A percentile compares a stretch with the other conserved stretches of the same genome.
These are phyloP conservation scores for Diaporthe longicolla DNA, from an alignment of 2,329 filamentous ascomycete genomes.

Conservation along the genomic window DNA sequence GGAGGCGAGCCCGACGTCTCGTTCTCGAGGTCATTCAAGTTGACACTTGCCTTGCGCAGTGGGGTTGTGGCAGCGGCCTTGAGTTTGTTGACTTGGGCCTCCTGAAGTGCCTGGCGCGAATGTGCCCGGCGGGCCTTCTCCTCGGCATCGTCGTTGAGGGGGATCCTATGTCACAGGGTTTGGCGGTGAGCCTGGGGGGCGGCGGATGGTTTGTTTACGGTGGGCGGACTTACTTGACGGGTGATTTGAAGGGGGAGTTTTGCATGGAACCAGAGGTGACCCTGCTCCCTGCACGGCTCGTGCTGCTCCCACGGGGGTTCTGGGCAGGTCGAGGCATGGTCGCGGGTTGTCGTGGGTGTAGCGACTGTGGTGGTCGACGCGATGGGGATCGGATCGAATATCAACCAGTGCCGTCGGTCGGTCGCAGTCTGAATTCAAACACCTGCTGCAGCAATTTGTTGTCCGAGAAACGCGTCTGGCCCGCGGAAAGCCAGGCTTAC, in stretches of 20 bases:
- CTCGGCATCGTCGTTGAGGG: constrained; percentile 93
- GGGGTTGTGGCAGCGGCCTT: constrained; percentile 80
- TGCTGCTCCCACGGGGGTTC: constrained; percentile 63
- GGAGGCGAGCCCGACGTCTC: constrained; percentile 69
- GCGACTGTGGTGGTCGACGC: constrained; percentile 41
- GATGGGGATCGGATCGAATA: constrained; percentile 36
- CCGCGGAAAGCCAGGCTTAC: not conserved
- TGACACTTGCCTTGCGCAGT: constrained; percentile 75
- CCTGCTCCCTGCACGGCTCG: constrained; percentile 53
- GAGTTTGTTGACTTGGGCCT: constrained; percentile 92
- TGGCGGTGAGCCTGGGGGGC: not conserved
- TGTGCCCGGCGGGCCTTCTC: constrained; percentile 92
- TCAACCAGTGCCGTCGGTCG: constrained; percentile 20
- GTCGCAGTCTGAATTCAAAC: constrained; percentile 34
- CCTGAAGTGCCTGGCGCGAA: constrained; percentile 88
- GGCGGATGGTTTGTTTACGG: constrained; percentile 29
- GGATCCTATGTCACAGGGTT: constrained; percentile 73
- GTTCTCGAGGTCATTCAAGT: constrained; percentile 72
- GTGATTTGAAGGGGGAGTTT: constrained; percentile 70
- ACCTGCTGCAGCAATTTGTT: constrained; percentile 37
- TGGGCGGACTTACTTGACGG: constrained; percentile 65
- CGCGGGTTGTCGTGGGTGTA: constrained; percentile 43
- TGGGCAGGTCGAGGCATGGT: constrained; percentile 72
- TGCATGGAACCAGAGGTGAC: constrained; percentile 62
- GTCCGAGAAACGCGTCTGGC: constrained; percentile 42